A percentile compares a stretch with the other conserved stretches of the same genome.
Conservation (phyloP, 208 protist genomes). For the Entamoeba moshkovskii region DNA sequence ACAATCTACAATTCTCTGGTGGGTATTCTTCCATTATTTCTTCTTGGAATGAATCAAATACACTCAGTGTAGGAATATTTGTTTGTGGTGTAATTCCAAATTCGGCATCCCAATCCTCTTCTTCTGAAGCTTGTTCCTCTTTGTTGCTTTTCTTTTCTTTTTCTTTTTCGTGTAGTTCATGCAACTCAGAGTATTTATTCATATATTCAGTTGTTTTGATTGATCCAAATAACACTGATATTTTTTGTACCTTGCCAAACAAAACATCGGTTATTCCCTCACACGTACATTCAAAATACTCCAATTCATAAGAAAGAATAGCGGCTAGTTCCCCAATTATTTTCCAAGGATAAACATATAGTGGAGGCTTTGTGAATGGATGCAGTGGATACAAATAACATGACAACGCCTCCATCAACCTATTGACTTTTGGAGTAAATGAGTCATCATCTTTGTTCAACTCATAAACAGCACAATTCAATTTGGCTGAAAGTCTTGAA, state of each 20-base stretch:
- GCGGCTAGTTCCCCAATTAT: not conserved
- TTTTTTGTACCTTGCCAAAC: not conserved
- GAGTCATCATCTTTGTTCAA: not conserved
- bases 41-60: not conserved
- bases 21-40: not conserved
- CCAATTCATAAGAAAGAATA: not conserved
- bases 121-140: not conserved
- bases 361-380: not conserved
- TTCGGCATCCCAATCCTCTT: not conserved
- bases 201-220: not conserved
- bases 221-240: not conserved
- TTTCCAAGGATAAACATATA: not conserved
- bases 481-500: not conserved
- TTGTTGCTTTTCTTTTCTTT: not conserved
- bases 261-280: not conserved
- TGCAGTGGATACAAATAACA: not conserved
- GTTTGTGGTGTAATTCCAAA: not conserved
- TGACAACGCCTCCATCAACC: not conserved
- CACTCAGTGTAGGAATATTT: not conserved
- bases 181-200: not conserved
- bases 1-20: not conserved
- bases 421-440: not conserved
- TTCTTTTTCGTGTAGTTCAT: not conserved
- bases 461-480: not conserved
- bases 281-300: not conserved